Percentiles rank a stretch among this genome's conserved stretches.
Evolutionary conservation across 2,329 filamentous ascomycete species (phyloP).

Genomic region (Lithohypha guttulata): DNA sequence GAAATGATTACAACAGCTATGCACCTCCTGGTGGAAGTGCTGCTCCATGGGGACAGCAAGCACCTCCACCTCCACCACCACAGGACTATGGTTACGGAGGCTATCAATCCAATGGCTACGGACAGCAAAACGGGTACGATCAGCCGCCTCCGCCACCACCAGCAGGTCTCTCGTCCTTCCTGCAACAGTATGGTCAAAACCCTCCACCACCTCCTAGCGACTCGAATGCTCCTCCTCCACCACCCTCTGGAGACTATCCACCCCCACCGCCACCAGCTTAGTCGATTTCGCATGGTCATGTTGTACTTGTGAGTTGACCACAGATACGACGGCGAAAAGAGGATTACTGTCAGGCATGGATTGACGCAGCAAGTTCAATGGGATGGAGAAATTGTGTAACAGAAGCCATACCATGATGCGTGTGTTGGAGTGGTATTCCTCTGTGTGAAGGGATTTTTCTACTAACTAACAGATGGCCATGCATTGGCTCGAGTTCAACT

Average conservation of each 20-base stretch:
- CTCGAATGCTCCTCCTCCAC: constrained; percentile 45
- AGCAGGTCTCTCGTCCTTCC: constrained; percentile 49
- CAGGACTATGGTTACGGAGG: constrained; percentile 48
- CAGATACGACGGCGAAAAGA: too few species aligned
- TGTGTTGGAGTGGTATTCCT: neutral
- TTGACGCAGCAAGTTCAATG: neutral
- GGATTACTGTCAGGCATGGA: neutral
- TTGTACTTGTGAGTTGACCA: too few species aligned
- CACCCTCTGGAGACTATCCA: constrained; percentile 33
- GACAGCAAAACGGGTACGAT: constrained; percentile 29
- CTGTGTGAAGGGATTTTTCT: neutral
- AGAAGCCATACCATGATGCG: neutral
- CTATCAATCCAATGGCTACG: constrained; percentile 31
- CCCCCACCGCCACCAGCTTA: constrained; percentile 38
- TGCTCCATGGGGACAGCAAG: constrained; percentile 54
- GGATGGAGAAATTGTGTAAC: neutral
- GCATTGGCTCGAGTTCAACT: too few species aligned
- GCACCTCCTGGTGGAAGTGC: constrained; percentile 34
- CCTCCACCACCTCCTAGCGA: constrained; percentile 52
- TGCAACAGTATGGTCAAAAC: constrained; percentile 51
- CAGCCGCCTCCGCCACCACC: constrained; percentile 41
- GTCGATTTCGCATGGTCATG: too few species aligned
- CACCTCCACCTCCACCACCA: constrained; percentile 28
- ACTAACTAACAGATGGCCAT: too few species aligned
- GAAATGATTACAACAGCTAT: constrained; percentile 34